Evolutionary conservation across 176 grass and related monocot genomes (phyloP), one percentile per base, ranked within the genome.

Genomic region (Tillandsia fasciculata): DNA sequence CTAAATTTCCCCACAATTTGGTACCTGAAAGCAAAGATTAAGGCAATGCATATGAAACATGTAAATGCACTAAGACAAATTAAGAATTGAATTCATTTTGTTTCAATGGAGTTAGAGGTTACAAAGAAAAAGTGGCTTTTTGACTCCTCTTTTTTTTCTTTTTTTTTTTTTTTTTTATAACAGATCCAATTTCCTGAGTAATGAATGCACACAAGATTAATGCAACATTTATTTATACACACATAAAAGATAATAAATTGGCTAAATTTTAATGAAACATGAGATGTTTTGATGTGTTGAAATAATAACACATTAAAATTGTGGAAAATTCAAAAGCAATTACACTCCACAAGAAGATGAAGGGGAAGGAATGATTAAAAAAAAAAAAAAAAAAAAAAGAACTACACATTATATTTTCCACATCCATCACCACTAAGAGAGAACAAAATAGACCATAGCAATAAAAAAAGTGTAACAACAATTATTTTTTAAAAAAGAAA

Each of bases 401-500:
- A 18, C 56, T 61, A 61, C 56, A 10, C 56, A 23, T 61, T 20
- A 61, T 61, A 9, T 18, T 9, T 61, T 61, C 22, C 17, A 15
- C 56, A 61, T 61, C 56, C 56, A 57, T 57, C 53, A 57, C 53
- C 53, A 17, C 8, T 11, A 57, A 57, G 13, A 57, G 14, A 57
- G 53, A n/a, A 15, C 14, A 57, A 7, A 12, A 57, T 6, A 15
- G 11, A 15, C 14, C 53, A 61, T 61, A 61, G 15, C 2, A 61
- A 20, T 42, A 42, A 61, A 23, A 23, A 15, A 61, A 61, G 15
- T 61, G 56, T 61, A 15, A 15, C 22, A 61, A 18, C 6, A 61
- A 61, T 17, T 61, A 13, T 42, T 48, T 79, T 13, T 24, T 48
- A 64, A 57, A 70, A 52, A 72, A 72, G 65, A 33, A 42, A n/a